These are phyloP conservation scores for Candida xiaguanensis DNA, from an alignment of 805 yeast species.

Conservation along the genomic window DNA sequence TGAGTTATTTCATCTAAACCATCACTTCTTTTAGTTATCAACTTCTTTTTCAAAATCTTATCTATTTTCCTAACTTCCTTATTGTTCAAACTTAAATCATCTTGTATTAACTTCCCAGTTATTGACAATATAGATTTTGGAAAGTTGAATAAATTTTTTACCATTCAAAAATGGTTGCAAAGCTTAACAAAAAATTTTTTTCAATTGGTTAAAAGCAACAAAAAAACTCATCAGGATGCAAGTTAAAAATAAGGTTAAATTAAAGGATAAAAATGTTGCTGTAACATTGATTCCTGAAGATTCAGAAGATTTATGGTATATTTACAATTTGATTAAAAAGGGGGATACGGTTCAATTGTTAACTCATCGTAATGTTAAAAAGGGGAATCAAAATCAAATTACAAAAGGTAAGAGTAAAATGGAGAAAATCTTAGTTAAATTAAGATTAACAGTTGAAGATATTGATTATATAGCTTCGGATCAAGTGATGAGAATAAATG, in stretches of 20 bases:
- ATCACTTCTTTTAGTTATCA: constrained; percentile 8
- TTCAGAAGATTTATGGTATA: constrained; percentile 85
- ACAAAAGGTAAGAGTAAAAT: constrained; percentile 50
- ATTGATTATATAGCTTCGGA: constrained; percentile 79
- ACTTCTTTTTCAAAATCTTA: constrained; percentile 2
- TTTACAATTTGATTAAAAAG: constrained; percentile 73
- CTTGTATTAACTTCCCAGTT: background rate
- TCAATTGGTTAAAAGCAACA: constrained; percentile 3
- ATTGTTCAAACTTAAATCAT: background rate
- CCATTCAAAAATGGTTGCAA: constrained; percentile 4
- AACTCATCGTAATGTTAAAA: constrained; percentile 63
- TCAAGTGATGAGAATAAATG: constrained; percentile 74
- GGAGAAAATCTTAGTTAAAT: constrained; percentile 40
- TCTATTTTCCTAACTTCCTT: background rate
- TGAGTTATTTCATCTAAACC: constrained; percentile 9
- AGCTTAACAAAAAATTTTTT: constrained; percentile 5
- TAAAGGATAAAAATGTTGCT: constrained; percentile 59
- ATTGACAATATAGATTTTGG: background rate
- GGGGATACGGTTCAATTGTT: constrained; percentile 72
- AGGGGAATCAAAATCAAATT: constrained; percentile 23
- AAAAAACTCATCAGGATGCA: constrained; percentile 9
- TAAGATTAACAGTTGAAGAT: constrained; percentile 60
- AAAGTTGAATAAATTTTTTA: background rate
- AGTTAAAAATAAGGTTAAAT: constrained; percentile 12
- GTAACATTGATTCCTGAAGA: constrained; percentile 77